phyloP scores from a whole-genome alignment of 169 alveolate genomes.

The Plasmodium falciparum region DNA sequence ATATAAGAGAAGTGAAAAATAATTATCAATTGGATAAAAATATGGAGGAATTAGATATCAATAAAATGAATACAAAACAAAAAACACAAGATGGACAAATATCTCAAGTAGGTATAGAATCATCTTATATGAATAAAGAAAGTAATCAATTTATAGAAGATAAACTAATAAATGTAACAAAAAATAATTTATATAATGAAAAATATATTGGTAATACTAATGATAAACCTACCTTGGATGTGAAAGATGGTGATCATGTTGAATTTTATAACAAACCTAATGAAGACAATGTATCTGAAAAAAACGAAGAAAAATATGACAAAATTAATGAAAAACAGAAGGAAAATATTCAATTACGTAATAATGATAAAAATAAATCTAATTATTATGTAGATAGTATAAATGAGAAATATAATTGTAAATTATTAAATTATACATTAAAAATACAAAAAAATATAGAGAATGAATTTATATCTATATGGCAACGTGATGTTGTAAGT shows the following conservation, averaged over 20 bases:
- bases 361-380: not conserved
- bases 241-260: not conserved
- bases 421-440: slow-evolving; percentile 34
- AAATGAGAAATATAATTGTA: slow-evolving; percentile 56
- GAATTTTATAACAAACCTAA: slow-evolving; percentile 1
- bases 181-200: no score
- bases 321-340: not conserved
- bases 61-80: no score
- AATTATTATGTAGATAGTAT: no score
- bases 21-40: no score
- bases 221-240: not conserved
- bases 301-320: not conserved
- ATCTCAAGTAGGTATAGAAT: no score
- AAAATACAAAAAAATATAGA: slow-evolving; percentile 58
- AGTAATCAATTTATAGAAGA: no score
- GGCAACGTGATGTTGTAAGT: slow-evolving; percentile 74
- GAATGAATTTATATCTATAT: slow-evolving; percentile 52
- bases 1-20: no score
- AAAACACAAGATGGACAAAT: no score
- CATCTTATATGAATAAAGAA: no score
- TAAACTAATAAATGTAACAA: no score
- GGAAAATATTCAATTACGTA: not conserved
- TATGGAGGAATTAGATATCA: no score
- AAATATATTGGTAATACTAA: no score
- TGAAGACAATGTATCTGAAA: not conserved